These are phyloP conservation scores for Beauveria caledonica DNA, from an alignment of 2,329 filamentous ascomycete species.

Conservation along the genomic window DNA sequence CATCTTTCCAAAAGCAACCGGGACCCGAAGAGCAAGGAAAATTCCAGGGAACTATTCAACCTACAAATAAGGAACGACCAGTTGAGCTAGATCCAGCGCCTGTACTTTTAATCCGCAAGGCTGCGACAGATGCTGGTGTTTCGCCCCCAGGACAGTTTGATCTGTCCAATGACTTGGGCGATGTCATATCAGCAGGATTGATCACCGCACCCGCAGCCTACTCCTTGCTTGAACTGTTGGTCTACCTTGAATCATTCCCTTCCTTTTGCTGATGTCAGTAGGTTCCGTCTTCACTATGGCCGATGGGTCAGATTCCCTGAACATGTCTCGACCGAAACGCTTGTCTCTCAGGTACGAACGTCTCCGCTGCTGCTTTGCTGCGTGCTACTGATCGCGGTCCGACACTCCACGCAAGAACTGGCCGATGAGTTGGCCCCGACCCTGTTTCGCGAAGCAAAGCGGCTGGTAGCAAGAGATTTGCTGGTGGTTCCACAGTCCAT, in stretches of 20 bases:
- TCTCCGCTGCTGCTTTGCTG: constrained; percentile 20
- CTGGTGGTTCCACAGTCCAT: constrained; percentile 15
- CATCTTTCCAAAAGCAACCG: no score
- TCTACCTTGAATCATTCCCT: neutral
- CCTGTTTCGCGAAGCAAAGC: constrained; percentile 19
- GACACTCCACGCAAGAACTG: constrained; percentile 18
- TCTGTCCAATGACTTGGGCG: neutral
- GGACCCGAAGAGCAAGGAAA: no score
- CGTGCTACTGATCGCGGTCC: constrained; percentile 19
- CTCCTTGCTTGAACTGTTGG: constrained; percentile 18
- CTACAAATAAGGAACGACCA: neutral
- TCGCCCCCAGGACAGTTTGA: constrained; percentile 13
- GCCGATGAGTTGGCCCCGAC: constrained; percentile 18
- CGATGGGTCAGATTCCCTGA: constrained; percentile 14
- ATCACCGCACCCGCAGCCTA: constrained; percentile 15
- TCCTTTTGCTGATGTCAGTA: neutral
- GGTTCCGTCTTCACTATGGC: constrained; percentile 3
- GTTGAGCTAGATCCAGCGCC: constrained; percentile 16
- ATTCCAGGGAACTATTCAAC: neutral
- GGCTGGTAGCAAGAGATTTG: constrained; percentile 13
- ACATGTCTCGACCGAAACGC: constrained; percentile 8
- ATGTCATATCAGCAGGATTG: constrained; percentile 18
- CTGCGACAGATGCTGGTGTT: constrained; percentile 19
- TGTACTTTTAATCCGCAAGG: constrained; percentile 21
- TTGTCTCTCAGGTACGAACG: constrained; percentile 8